phyloP scores from a whole-genome alignment of 352 stramenopile species.

The Pythium guiyangense region DNA sequence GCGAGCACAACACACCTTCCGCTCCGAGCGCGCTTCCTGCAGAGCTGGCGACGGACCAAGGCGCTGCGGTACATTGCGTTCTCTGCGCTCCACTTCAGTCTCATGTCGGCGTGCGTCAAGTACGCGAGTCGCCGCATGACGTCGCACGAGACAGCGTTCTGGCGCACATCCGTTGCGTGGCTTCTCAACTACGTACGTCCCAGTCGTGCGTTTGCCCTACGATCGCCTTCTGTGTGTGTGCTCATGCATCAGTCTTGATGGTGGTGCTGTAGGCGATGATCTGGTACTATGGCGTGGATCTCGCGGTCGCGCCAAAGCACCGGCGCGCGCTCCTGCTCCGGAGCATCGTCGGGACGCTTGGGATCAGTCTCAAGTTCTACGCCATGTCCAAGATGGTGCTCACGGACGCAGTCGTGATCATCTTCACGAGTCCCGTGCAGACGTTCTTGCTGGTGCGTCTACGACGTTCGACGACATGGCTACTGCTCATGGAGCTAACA shows the following conservation, averaged over 20 bases:
- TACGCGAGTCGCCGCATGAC: constrained; percentile 40
- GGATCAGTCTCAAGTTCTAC: constrained; percentile 53
- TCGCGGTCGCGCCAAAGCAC: constrained; percentile 30
- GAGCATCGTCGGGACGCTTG: constrained; percentile 45
- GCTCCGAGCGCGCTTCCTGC: too few species aligned
- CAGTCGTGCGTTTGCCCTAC: background rate
- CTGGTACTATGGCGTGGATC: constrained; percentile 27
- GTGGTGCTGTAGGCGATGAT: constrained; percentile 21
- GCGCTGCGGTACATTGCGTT: constrained; percentile 45
- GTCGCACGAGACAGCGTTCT: constrained; percentile 62
- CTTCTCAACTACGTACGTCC: constrained; percentile 43
- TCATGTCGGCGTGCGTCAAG: constrained; percentile 65
- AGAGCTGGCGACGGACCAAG: constrained; percentile 17
- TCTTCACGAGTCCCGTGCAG: constrained; percentile 57
- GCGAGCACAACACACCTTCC: background rate
- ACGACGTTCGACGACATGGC: too few species aligned
- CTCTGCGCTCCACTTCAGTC: constrained; percentile 55
- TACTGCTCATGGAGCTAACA: background rate
- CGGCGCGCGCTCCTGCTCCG: constrained; percentile 41
- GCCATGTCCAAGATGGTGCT: constrained; percentile 70
- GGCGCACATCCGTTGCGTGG: constrained; percentile 44
- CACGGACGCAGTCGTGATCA: constrained; percentile 60
- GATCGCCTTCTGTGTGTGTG: too few species aligned
- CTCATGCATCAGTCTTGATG: too few species aligned
- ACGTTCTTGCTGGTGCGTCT: constrained; percentile 47